These are phyloP conservation scores for Candida silvatica DNA, from an alignment of 805 yeast species.

Conservation along the genomic window DNA sequence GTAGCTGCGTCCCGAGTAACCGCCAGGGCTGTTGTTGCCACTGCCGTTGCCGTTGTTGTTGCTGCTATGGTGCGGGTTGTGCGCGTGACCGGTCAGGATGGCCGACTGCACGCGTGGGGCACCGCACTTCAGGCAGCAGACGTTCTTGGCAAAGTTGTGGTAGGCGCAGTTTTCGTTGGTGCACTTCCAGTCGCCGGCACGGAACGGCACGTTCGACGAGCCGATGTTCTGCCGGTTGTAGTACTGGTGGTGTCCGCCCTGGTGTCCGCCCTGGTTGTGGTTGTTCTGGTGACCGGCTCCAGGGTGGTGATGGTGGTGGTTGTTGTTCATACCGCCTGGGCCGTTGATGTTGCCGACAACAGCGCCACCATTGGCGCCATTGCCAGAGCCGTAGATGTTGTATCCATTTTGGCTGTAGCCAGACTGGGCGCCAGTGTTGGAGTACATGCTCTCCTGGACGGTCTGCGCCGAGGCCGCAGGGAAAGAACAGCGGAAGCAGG, in stretches of 20 bases:
- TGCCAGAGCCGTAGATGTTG: constrained; percentile 12
- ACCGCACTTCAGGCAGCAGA: constrained; percentile 83
- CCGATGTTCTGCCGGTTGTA: constrained; percentile 8
- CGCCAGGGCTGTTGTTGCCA: not conserved
- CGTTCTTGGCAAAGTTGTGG: constrained; percentile 88
- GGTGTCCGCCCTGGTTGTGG: constrained; percentile 10
- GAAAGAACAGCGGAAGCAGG: constrained; percentile 87
- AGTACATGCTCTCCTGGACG: constrained; percentile 52
- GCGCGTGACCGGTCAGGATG: constrained; percentile 22
- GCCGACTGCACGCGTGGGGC: constrained; percentile 44
- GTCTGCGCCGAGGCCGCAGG: constrained; percentile 72
- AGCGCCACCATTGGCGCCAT: constrained; percentile 2
- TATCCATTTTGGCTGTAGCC: constrained; percentile 9
- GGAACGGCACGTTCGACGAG: constrained; percentile 65
- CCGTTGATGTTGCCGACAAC: not conserved
- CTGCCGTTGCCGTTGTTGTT: constrained; percentile 7
- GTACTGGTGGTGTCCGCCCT: constrained; percentile 15
- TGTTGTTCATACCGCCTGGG: not conserved
- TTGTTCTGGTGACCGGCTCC: constrained; percentile 8
- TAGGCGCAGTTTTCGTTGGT: constrained; percentile 68
- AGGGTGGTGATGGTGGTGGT: constrained; percentile 9
- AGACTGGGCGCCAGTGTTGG: constrained; percentile 6
- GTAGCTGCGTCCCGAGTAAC: constrained; percentile 2
- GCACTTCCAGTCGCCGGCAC: constrained; percentile 98
- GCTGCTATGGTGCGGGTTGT: constrained; percentile 16